Evolutionary conservation across 225 moss, liverwort and hornwort species (phyloP).

Genomic region (Bryoerythrophyllum caledonicum): DNA sequence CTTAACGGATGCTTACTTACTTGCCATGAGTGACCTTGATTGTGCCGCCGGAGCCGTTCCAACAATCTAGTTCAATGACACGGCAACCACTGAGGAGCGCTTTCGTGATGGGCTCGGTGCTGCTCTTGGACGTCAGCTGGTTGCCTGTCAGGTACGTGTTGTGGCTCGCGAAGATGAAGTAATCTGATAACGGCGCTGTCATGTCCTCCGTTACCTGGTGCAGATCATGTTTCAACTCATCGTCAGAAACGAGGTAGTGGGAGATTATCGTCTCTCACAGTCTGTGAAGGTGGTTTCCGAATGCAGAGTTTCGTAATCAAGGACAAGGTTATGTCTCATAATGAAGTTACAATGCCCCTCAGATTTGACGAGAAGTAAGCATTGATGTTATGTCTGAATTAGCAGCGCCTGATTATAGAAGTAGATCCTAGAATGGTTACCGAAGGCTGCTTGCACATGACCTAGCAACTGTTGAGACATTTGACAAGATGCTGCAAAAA

Average conservation of each 20-base stretch:
- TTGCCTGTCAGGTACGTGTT: constrained; percentile 95
- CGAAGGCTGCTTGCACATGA: no score
- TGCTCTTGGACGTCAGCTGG: constrained; percentile 80
- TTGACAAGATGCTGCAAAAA: no score
- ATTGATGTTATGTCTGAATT: no score
- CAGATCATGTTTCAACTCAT: constrained; percentile 12
- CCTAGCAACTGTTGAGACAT: no score
- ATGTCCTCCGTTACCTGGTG: constrained; percentile 73
- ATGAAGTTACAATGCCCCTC: no score
- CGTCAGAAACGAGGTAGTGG: not conserved
- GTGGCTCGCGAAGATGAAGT: constrained; percentile 81
- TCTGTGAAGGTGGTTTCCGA: not conserved
- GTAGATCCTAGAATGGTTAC: no score
- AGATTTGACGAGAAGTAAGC: no score
- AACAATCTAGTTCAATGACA: constrained; percentile 91
- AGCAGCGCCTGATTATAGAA: no score
- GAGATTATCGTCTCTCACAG: not conserved
- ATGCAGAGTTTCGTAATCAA: no score
- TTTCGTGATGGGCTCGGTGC: constrained; percentile 58
- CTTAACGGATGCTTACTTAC: constrained; percentile 55
- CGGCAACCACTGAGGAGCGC: constrained; percentile 74
- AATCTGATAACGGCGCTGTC: constrained; percentile 75
- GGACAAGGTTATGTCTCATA: no score
- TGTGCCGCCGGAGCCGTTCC: constrained; percentile 58
- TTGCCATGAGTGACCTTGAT: constrained; percentile 92